Conservation (phyloP, 78 protist species). For the Speleostelium caveatum region DNA sequence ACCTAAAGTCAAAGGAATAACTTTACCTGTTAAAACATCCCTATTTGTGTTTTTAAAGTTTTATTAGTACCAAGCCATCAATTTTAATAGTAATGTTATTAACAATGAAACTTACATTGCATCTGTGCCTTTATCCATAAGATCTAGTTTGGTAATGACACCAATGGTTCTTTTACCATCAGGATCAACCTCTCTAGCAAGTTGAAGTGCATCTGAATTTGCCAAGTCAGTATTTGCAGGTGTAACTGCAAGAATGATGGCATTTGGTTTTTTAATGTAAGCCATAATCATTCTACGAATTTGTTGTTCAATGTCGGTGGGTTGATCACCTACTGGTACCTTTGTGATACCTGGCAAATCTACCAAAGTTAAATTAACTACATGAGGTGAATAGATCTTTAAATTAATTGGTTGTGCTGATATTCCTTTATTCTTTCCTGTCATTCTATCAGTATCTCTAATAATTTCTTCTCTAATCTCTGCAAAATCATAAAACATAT, state of each 20-base stretch:
- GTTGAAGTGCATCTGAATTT: constrained; percentile 95
- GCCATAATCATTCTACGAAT: constrained; percentile 87
- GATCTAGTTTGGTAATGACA: constrained; percentile 95
- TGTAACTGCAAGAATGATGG: constrained; percentile 97
- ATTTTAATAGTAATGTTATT: too few relatives aligned
- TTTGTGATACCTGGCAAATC: constrained; percentile 98
- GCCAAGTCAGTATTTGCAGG: constrained; percentile 98
- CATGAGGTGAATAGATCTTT: constrained; percentile 93
- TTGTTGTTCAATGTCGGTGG: constrained; percentile 91
- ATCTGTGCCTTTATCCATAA: constrained; percentile 95
- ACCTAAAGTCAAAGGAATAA: constrained; percentile 83
- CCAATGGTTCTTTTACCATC: constrained; percentile 96
- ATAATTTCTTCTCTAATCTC: constrained; percentile 91
- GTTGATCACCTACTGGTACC: constrained; percentile 97
- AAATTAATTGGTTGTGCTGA: constrained; percentile 94
- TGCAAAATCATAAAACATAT: constrained; percentile 88
- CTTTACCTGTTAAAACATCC: constrained; percentile 90
- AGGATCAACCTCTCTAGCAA: constrained; percentile 94
- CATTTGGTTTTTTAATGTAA: constrained; percentile 89
- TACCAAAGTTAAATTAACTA: constrained; percentile 95
- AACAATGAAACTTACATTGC: too few relatives aligned
- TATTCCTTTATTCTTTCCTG: constrained; percentile 92
- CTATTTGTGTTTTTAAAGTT: too few relatives aligned
- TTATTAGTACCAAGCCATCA: too few relatives aligned
- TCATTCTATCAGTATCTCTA: constrained; percentile 90